Percentiles rank a stretch among this genome's conserved stretches.
These are phyloP conservation scores for Globisporangium megalacanthum DNA, from an alignment of 352 stramenopile species.

Conservation along the genomic window DNA sequence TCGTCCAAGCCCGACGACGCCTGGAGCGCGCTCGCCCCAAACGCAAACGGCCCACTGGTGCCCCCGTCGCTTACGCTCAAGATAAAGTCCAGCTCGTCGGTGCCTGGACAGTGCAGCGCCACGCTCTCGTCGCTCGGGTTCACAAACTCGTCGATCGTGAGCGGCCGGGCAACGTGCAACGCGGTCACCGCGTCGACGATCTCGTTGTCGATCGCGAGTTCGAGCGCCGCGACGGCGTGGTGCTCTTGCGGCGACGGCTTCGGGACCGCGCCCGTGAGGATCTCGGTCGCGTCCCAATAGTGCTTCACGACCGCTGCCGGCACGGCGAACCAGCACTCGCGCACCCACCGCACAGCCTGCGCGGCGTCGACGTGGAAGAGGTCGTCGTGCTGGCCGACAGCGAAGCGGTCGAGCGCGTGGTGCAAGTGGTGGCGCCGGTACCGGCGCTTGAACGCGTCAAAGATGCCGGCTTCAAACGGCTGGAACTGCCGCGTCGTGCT, in stretches of 20 bases:
- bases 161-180: slow-evolving; percentile 5
- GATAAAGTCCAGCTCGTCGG: slow-evolving; percentile 39
- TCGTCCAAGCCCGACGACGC: not conserved
- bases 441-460: slow-evolving; percentile 43
- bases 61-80: slow-evolving; percentile 15
- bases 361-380: slow-evolving; percentile 40
- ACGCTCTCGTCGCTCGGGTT: slow-evolving; percentile 38
- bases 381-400: slow-evolving; percentile 33
- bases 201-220: slow-evolving; percentile 1
- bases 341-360: slow-evolving; percentile 50
- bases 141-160: slow-evolving; percentile 45
- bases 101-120: slow-evolving; percentile 34
- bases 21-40: not conserved
- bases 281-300: slow-evolving; percentile 31
- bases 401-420: slow-evolving; percentile 45
- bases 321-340: slow-evolving; percentile 36
- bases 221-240: not conserved
- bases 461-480: slow-evolving; percentile 57
- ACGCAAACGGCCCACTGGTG: not conserved
- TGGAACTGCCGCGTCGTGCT: slow-evolving; percentile 36
- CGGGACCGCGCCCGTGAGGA: slow-evolving; percentile 15
- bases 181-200: slow-evolving; percentile 1
- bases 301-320: slow-evolving; percentile 29
- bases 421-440: slow-evolving; percentile 51
- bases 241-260: slow-evolving; percentile 6